A percentile compares a stretch with the other conserved stretches of the same genome.
Conservation (phyloP, 495 filamentous ascomycete species). For the Penicillium longicatenatum region DNA sequence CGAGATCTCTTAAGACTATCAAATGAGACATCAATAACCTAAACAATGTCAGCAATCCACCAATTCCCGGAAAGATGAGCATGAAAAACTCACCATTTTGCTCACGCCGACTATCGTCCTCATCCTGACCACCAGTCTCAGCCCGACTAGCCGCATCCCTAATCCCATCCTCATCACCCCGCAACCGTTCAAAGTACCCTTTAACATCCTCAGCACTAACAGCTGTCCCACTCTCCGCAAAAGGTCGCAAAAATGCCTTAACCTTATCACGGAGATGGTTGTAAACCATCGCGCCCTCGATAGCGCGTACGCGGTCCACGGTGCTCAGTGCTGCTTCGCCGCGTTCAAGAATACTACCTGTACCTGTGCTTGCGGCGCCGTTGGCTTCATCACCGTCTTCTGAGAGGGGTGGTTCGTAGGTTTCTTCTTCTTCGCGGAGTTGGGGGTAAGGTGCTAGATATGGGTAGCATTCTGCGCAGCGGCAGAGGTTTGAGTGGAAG, state of each 20-base stretch:
- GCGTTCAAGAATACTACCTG: conserved; percentile 79
- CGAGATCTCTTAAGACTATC: background rate
- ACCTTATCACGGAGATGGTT: conserved; percentile 93
- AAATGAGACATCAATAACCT: background rate
- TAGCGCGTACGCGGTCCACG: conserved; percentile 87
- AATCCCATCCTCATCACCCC: conserved; percentile 75
- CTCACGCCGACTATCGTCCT: conserved; percentile 31
- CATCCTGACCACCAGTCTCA: conserved; percentile 25
- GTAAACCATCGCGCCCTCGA: conserved; percentile 97
- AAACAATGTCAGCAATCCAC: background rate
- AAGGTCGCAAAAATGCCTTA: conserved; percentile 87
- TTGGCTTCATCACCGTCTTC: conserved; percentile 44
- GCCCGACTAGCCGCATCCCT: conserved; percentile 44
- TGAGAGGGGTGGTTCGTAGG: conserved; percentile 87
- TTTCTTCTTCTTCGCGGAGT: conserved; percentile 90
- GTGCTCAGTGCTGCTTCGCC: conserved; percentile 88
- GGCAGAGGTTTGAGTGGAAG: conserved; percentile 80
- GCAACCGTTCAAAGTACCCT: conserved; percentile 87
- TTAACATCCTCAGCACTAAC: conserved; percentile 96
- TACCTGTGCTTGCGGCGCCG: conserved; percentile 56
- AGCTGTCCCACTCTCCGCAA: conserved; percentile 82
- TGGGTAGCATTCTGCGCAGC: conserved; percentile 76
- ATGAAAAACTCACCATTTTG: conserved; percentile 37
- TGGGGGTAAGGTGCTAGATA: conserved; percentile 67
- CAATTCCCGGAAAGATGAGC: background rate